A percentile compares a stretch with the other conserved stretches of the same genome.
Evolutionary conservation across 306 rosid species (phyloP).

Genomic region (Gastrolobium villosum): DNA sequence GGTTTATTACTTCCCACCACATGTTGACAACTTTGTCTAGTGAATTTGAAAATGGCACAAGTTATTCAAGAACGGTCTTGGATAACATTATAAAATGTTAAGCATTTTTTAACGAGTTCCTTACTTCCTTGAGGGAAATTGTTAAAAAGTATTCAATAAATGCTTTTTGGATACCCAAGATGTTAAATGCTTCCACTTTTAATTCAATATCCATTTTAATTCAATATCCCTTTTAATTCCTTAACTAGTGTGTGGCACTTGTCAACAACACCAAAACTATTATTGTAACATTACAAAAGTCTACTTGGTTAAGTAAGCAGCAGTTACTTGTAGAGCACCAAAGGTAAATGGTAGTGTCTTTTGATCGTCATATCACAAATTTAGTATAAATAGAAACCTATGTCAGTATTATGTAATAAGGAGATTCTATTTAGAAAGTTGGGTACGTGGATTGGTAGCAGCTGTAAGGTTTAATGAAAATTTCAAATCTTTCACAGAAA

Average conservation of each 20-base stretch:
- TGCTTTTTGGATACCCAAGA: not conserved
- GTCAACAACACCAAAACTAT: not conserved
- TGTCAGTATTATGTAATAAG: not conserved
- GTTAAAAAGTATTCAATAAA: not conserved
- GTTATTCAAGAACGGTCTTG: not conserved
- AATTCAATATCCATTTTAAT: not conserved
- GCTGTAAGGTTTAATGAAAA: not conserved
- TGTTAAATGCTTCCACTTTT: not conserved
- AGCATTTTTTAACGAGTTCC: not conserved
- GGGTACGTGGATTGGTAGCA: slow-evolving; percentile 16
- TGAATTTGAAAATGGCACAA: slow-evolving; percentile 9
- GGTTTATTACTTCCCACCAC: slow-evolving; percentile 4
- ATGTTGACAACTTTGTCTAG: no score
- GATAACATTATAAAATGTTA: not conserved
- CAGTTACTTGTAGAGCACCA: not conserved
- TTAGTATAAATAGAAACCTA: not conserved
- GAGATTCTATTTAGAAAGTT: slow-evolving; percentile 7
- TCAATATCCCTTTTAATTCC: slow-evolving; percentile 13
- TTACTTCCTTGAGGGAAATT: not conserved
- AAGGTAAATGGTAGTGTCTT: not conserved
- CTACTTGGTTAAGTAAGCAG: slow-evolving; percentile 13
- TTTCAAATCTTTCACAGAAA: slow-evolving; percentile 6
- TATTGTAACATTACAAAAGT: not conserved
- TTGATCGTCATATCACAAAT: not conserved
- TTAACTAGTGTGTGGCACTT: not conserved